Conservation (phyloP, 2,329 filamentous ascomycete genomes). For the Cryoendolithus antarcticus region DNA sequence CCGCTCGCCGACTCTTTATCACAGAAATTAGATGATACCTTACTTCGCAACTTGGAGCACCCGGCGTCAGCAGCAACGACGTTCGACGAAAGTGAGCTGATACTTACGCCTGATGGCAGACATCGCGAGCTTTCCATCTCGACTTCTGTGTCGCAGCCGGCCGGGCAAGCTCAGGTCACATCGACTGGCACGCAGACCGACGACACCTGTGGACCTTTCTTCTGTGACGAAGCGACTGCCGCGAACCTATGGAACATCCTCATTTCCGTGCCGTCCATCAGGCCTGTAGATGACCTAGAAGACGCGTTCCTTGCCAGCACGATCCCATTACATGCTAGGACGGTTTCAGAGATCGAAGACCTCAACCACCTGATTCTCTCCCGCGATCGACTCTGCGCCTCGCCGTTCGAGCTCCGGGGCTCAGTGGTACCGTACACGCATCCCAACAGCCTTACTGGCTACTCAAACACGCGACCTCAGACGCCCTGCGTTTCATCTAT, state of each 20-base stretch:
- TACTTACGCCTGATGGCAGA: no score
- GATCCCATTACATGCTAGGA: background rate
- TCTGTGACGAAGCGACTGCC: slow-evolving; percentile 5
- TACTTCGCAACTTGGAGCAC: no score
- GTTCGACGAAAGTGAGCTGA: no score
- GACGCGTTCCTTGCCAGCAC: background rate
- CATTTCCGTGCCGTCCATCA: background rate
- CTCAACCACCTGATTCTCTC: background rate
- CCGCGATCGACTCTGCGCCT: background rate
- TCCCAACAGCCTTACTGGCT: slow-evolving; percentile 16
- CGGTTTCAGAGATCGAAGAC: background rate
- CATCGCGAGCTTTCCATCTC: no score
- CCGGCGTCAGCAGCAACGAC: no score
- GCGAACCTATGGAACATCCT: slow-evolving; percentile 19
- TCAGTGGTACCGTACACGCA: slow-evolving; percentile 16
- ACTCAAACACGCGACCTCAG: slow-evolving; percentile 8
- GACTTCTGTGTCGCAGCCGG: no score
- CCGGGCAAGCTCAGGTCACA: no score
- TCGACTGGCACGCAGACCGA: no score
- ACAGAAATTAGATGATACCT: no score
- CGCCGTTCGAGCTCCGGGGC: slow-evolving; percentile 13
- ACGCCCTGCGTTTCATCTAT: background rate
- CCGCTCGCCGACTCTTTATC: no score
- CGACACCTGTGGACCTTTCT: background rate
- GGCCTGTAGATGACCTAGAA: background rate